Evolutionary conservation across 2,329 filamentous ascomycete genomes (phyloP).

Genomic region (Oidium heveae): DNA sequence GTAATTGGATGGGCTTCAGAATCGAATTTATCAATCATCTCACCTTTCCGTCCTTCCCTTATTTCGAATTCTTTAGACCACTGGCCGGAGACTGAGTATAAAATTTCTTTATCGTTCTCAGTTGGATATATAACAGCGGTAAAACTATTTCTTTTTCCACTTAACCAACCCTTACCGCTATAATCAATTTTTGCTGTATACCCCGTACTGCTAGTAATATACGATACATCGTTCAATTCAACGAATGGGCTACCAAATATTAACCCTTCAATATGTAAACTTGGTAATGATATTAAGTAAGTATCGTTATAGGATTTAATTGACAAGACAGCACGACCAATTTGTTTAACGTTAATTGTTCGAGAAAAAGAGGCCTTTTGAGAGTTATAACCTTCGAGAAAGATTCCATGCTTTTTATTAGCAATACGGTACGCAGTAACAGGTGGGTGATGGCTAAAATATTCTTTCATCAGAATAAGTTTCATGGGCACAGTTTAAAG

Average conservation of each 20-base stretch:
- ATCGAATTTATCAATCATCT: constrained; percentile 33
- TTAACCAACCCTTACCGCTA: constrained; percentile 79
- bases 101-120: constrained; percentile 42
- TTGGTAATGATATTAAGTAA: constrained; percentile 78
- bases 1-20: constrained; percentile 32
- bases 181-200: constrained; percentile 83
- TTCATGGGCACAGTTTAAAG: background rate
- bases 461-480: background rate
- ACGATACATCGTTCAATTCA: constrained; percentile 64
- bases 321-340: constrained; percentile 67
- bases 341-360: constrained; percentile 86
- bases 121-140: constrained; percentile 47
- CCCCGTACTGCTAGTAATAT: constrained; percentile 67
- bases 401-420: constrained; percentile 62
- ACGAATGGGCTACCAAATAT: constrained; percentile 72
- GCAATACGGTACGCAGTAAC: constrained; percentile 84
- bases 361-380: constrained; percentile 88
- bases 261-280: constrained; percentile 79
- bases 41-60: constrained; percentile 34
- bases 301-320: constrained; percentile 31
- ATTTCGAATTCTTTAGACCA: constrained; percentile 73
- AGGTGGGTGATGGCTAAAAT: constrained; percentile 57
- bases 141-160: constrained; percentile 86
- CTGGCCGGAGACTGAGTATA: constrained; percentile 68
- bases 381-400: constrained; percentile 71